Base-by-base conservation (phyloP, 2,329 filamentous ascomycete genomes). In the Colletotrichum echinochloae region DNA sequence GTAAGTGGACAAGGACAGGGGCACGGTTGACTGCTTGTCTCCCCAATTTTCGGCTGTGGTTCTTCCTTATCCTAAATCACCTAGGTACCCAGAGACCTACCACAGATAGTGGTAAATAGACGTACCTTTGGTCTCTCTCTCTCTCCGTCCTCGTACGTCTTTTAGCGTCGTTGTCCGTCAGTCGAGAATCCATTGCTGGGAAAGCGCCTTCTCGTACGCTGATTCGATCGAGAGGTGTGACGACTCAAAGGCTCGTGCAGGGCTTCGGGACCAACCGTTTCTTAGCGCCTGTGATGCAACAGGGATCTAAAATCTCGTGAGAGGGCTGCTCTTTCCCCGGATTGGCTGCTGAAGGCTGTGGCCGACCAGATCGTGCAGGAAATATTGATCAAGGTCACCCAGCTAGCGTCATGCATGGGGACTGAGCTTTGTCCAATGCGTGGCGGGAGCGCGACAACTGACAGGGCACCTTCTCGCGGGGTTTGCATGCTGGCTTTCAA, bases 201-300 rank as follows among this genome's bases (percentile, higher is more conserved):
- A 30, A 37, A 48, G 28, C 14, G 64, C 12, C 57, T n/a, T 67
- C 46, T 59, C 30, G 46, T 54, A 65, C 55, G 65, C 63, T 81
- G 75, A 81, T 85, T 85, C 78, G 83, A 75, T 72, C 23, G 59
- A 60, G 65, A 66, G 68, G 71, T 84, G 84, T 86, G 84, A 85
- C 80, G 80, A 83, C 74, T 78, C 74, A 72, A 75, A 79, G 78
- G 78, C 79, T 80, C 78, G 80, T 84, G 83, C 83, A 85, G 79
- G 80, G 79, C 81, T 79, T 81, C 81, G 82, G 84, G 81, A 82
- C 81, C 81, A 82, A 82, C 81, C 81, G 81, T 80, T 79, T 77
- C 75, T 67, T 79, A 81, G 81, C 78, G 79, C 76, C 74, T 74
- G 74, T 72, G 75, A 75, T 73, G 74, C 65, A 64, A 60, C 78